Evolutionary conservation across 2,329 filamentous ascomycete genomes (phyloP).

Genomic region (Clonostachys sp.): DNA sequence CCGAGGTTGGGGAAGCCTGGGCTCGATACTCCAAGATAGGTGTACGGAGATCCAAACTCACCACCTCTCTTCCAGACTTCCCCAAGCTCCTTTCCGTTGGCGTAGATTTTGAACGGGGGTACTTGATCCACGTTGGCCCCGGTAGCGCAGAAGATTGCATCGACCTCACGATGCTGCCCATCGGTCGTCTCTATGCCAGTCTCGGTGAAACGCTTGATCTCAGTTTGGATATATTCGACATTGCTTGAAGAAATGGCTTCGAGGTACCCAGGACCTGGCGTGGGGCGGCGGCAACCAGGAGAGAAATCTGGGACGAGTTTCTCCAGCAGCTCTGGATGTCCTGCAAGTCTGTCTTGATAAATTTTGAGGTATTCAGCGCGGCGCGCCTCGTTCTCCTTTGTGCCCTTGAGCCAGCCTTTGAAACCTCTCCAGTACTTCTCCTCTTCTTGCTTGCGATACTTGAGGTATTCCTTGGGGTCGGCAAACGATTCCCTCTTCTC

Average conservation of each 20-base stretch:
- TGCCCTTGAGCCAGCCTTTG: neutral
- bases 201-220: slow-evolving; percentile 9
- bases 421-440: slow-evolving; percentile 54
- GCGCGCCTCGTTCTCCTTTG: slow-evolving; percentile 33
- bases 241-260: slow-evolving; percentile 59
- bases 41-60: no score
- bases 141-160: slow-evolving; percentile 1
- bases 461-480: slow-evolving; percentile 56
- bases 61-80: no score
- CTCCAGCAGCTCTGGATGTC: slow-evolving; percentile 42
- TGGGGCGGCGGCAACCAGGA: slow-evolving; percentile 59
- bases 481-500: slow-evolving; percentile 42
- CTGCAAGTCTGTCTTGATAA: slow-evolving; percentile 26
- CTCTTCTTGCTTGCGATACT: slow-evolving; percentile 56
- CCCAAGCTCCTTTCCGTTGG: no score
- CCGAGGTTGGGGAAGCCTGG: no score
- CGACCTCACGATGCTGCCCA: slow-evolving; percentile 8
- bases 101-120: no score
- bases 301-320: slow-evolving; percentile 58
- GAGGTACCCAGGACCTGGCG: slow-evolving; percentile 63
- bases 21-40: no score
- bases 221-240: slow-evolving; percentile 53
- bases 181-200: slow-evolving; percentile 57
- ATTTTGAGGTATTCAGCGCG: slow-evolving; percentile 23
- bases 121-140: no score